Base-by-base conservation (phyloP, 2,329 filamentous ascomycete genomes). In the Eutypa lata region DNA sequence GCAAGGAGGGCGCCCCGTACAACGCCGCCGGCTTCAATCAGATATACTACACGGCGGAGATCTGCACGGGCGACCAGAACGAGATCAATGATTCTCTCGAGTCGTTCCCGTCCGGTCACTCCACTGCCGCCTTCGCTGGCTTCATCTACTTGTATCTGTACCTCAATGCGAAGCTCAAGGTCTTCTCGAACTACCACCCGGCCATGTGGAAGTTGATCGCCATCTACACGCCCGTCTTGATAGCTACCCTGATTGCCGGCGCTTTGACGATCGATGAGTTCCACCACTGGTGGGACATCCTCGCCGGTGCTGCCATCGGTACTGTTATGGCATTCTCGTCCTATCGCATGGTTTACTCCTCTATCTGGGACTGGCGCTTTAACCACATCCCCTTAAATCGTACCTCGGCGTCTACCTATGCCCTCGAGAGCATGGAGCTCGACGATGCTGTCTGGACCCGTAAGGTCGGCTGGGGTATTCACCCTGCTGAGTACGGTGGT, bases 81-180 rank as follows among this genome's bases (percentile, higher is more conserved):
- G 71, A 85, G 62, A 88, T 90, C 70, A 79, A 89, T 65, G 87
- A 90, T 65, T 77, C 78, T 2, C 76, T 91, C 0, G 84, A 89
- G 64, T 86, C 83, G 0, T 86, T 91, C 69, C 88, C 88, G 0
- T 87, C 82, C 1, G 89, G 89, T 1, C 88, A 91, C 68, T 84
- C 85, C 5, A 89, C 87, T 0, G 87, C 87, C 1, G 87, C 86
- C 0, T 90, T 90, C 53, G 86, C 84, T 0, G 87, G 86, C 5
- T 87, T 89, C 60, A 77, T 89, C 21, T 91, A 82, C 65, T 72
- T 91, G 2, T 87, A 79, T 59, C 74, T 91, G 1, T 91, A 90
- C 72, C 80, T 91, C 44, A 91, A 91, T 68, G 88, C 86, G 47
- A 91, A 91, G 73, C 77, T 91, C 59, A 91, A 90, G 76, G 80